These are phyloP conservation scores for Amphichorda felina DNA, from an alignment of 2,329 filamentous ascomycete species.

Conservation along the genomic window DNA sequence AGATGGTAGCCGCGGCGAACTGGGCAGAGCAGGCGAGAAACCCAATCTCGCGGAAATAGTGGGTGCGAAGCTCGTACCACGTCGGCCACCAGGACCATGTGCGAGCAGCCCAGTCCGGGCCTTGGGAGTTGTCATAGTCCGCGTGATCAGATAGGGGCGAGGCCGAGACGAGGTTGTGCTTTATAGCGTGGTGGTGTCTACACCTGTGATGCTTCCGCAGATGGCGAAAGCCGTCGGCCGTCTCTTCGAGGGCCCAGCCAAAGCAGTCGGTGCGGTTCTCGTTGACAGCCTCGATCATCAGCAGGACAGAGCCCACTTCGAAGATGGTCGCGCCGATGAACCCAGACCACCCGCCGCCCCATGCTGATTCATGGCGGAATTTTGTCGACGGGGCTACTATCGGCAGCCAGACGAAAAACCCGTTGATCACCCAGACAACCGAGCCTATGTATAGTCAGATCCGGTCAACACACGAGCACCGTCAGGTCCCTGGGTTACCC, in stretches of 20 bases:
- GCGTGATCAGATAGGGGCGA: not conserved
- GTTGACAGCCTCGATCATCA: conserved; percentile 50
- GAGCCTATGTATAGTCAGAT: conserved; percentile 3
- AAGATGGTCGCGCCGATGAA: conserved; percentile 52
- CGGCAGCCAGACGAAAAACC: conserved; percentile 48
- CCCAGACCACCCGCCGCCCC: conserved; percentile 39
- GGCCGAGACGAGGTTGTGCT: conserved; percentile 1
- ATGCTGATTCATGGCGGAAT: not conserved
- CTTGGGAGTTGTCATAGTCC: not conserved
- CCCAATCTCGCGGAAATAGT: conserved; percentile 50
- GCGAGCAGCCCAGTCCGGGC: not conserved
- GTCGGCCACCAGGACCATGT: conserved; percentile 48
- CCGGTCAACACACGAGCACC: no score
- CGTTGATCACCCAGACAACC: conserved; percentile 8
- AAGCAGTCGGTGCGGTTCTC: conserved; percentile 45
- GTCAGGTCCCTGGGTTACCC: no score
- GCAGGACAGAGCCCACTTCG: conserved; percentile 40
- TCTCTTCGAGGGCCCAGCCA: conserved; percentile 43
- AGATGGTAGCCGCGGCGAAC: conserved; percentile 46
- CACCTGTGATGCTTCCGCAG: conserved; percentile 1
- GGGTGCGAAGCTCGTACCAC: conserved; percentile 37
- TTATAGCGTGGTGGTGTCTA: conserved; percentile 6
- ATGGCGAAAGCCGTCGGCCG: conserved; percentile 5
- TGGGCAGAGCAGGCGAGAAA: conserved; percentile 48
- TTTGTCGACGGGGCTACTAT: conserved; percentile 29